phyloP scores from a whole-genome alignment of 192 early-diverging fungal genomes.

The Coemansia sp. region DNA sequence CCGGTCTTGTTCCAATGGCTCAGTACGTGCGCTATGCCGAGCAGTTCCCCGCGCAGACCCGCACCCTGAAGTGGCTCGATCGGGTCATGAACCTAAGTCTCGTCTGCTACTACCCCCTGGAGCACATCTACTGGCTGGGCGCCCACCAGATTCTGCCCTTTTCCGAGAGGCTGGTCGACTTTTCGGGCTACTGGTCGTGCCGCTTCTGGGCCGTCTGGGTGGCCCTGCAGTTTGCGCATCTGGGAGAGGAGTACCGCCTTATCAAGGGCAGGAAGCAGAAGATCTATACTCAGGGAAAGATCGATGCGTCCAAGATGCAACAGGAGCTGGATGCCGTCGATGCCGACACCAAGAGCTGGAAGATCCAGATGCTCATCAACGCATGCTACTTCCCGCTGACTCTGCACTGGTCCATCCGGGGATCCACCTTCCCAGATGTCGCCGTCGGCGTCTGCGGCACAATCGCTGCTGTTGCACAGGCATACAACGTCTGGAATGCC shows the following conservation, averaged over 20 bases:
- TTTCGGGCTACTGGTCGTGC: conserved; percentile 89
- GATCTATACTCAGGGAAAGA: conserved; percentile 60
- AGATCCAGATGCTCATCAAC: conserved; percentile 79
- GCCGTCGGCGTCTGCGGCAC: conserved; percentile 91
- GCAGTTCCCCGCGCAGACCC: conserved; percentile 65
- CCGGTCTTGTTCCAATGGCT: conserved; percentile 76
- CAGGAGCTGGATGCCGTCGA: conserved; percentile 63
- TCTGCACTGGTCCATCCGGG: conserved; percentile 86
- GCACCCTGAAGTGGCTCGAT: conserved; percentile 62
- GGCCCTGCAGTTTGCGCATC: conserved; percentile 79
- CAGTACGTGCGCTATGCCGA: conserved; percentile 84
- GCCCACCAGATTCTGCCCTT: conserved; percentile 79
- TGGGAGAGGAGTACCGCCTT: conserved; percentile 65
- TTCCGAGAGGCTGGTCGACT: conserved; percentile 67
- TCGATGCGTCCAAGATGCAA: conserved; percentile 60
- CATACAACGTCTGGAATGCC: conserved; percentile 79
- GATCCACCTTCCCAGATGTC: conserved; percentile 84
- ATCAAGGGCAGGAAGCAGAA: conserved; percentile 52
- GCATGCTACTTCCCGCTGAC: conserved; percentile 90
- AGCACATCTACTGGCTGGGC: conserved; percentile 94
- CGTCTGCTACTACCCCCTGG: conserved; percentile 90
- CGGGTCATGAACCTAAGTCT: conserved; percentile 86
- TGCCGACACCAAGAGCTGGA: conserved; percentile 58
- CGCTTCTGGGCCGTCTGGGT: conserved; percentile 96
- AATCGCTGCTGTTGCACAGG: conserved; percentile 82